phyloP scores from a whole-genome alignment of 305 asterid species.

The Andrographis paniculata region DNA sequence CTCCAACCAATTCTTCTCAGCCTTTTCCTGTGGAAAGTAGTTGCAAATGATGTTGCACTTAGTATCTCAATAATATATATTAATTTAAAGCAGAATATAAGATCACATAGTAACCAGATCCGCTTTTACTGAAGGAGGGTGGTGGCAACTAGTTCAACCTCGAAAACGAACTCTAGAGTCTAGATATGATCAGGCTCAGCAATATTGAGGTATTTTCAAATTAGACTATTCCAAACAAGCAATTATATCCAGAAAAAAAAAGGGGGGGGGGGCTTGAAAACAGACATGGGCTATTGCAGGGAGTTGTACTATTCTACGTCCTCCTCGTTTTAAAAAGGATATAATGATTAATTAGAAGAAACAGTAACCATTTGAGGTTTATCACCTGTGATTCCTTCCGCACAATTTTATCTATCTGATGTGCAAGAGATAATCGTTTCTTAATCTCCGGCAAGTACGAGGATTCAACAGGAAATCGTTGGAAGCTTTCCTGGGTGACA shows the following conservation, averaged over 20 bases:
- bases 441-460: conserved; percentile 81
- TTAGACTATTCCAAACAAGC: no score
- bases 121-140: no score
- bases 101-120: conserved; percentile 8
- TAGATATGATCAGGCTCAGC: no score
- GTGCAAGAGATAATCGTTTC: conserved; percentile 89
- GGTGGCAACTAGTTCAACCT: no score
- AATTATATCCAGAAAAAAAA: no score
- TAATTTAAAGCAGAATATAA: conserved; percentile 9
- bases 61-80: conserved; percentile 10
- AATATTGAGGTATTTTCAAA: no score
- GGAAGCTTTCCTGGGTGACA: conserved; percentile 72
- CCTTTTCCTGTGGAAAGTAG: conserved; percentile 55
- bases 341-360: neutral
- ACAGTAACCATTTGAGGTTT: neutral
- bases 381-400: conserved; percentile 27
- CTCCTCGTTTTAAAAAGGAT: neutral
- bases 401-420: conserved; percentile 74
- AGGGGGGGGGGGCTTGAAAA: conserved; percentile 3
- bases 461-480: conserved; percentile 69
- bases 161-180: no score
- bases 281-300: conserved; percentile 6
- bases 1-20: conserved; percentile 77
- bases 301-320: conserved; percentile 7
- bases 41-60: conserved; percentile 12